phyloP scores from a whole-genome alignment of 2,329 filamentous ascomycete species.

The Chaetomium sp. region DNA sequence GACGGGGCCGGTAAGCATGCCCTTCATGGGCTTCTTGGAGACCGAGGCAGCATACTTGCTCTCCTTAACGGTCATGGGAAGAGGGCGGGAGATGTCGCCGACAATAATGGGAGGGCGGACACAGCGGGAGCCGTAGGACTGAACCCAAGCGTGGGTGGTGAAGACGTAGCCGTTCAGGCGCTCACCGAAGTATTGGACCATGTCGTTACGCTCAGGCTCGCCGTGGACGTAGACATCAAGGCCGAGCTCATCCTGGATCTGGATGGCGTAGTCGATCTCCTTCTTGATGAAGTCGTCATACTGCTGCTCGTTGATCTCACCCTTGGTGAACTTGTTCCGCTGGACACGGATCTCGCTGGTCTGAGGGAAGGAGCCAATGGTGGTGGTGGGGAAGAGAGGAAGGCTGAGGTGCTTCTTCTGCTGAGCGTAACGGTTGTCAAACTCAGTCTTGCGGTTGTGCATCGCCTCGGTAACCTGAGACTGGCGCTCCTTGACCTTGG shows the following conservation, averaged over 20 bases:
- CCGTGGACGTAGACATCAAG: slow-evolving; percentile 98
- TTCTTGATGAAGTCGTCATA: slow-evolving; percentile 99
- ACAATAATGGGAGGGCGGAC: slow-evolving; percentile 98
- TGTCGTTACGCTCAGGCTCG: slow-evolving; percentile 99
- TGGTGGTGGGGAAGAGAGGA: slow-evolving; percentile 97
- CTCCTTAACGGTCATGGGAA: slow-evolving; percentile 99
- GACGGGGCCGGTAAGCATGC: slow-evolving; percentile 98
- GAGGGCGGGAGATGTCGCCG: slow-evolving; percentile 95
- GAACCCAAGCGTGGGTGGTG: slow-evolving; percentile 97
- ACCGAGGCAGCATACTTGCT: slow-evolving; percentile 97
- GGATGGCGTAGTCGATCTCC: slow-evolving; percentile 93
- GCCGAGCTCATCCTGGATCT: slow-evolving; percentile 96
- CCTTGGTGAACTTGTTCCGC: slow-evolving; percentile 99
- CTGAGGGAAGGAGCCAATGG: slow-evolving; percentile 99
- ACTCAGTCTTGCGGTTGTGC: slow-evolving; percentile 92
- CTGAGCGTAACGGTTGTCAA: slow-evolving; percentile 79
- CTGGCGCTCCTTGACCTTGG: slow-evolving; percentile 95
- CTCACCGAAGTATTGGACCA: slow-evolving; percentile 99
- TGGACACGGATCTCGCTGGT: slow-evolving; percentile 97
- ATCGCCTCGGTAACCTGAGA: slow-evolving; percentile 77
- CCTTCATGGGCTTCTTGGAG: slow-evolving; percentile 99
- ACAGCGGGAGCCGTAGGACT: slow-evolving; percentile 97
- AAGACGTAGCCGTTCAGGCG: slow-evolving; percentile 95
- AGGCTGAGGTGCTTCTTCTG: slow-evolving; percentile 93
- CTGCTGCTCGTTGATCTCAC: slow-evolving; percentile 85